Percentiles rank a stretch among this genome's conserved stretches.
phyloP scores from a whole-genome alignment of 371 early-diverging fungal genomes.

The Quaeritorhiza haematococci region DNA sequence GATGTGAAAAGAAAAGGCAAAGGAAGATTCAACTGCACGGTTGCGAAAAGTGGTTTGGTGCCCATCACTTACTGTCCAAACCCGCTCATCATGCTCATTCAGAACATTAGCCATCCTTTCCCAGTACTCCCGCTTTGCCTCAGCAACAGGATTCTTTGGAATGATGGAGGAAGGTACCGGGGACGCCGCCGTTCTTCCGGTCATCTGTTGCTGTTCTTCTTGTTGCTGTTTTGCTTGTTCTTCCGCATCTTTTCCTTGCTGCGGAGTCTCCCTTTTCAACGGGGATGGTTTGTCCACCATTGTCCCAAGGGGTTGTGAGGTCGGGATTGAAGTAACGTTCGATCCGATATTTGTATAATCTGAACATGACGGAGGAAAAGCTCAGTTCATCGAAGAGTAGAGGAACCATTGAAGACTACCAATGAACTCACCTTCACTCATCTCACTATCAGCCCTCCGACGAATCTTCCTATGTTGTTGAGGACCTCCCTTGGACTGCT shows the following conservation, averaged over 20 bases:
- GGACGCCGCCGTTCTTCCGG: neutral
- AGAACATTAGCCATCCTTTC: slow-evolving; percentile 36
- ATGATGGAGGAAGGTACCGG: neutral
- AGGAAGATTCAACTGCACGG: neutral
- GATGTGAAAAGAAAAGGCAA: neutral
- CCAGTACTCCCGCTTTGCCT: slow-evolving; percentile 30
- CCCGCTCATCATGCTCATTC: slow-evolving; percentile 34
- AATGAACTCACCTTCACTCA: neutral
- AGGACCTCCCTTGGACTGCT: no score
- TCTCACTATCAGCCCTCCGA: no score
- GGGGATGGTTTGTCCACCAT: neutral
- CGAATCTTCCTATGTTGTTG: no score
- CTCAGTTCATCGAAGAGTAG: no score
- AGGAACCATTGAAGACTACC: neutral
- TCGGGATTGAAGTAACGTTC: no score
- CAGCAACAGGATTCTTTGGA: neutral
- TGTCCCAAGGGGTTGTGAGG: neutral
- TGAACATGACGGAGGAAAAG: no score
- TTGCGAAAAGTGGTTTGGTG: neutral
- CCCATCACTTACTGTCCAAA: slow-evolving; percentile 33
- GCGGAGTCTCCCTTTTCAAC: neutral
- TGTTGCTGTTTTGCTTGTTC: slow-evolving; percentile 7
- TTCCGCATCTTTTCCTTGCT: slow-evolving; percentile 2
- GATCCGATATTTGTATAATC: no score
- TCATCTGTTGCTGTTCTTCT: slow-evolving; percentile 1